Conservation (phyloP, 768 basidiomycete genomes). For the Cystobasidium onofrii region DNA sequence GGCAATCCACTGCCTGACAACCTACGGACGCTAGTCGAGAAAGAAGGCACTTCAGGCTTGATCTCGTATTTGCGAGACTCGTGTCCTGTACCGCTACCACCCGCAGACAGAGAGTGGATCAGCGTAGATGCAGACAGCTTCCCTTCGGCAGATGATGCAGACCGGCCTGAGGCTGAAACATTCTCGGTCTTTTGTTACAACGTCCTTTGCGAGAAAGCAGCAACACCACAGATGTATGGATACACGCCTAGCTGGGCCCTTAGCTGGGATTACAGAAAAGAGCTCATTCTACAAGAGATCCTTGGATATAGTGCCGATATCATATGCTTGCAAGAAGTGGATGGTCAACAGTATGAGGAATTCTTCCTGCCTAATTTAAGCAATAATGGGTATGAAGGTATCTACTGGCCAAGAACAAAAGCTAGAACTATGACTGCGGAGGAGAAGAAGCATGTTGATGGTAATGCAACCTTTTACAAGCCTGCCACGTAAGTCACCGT, state of each 20-base stretch:
- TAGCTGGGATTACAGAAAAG: conserved; percentile 87
- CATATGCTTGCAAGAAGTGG: conserved; percentile 74
- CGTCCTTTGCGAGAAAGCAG: conserved; percentile 83
- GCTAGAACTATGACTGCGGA: conserved; percentile 84
- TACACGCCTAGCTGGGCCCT: conserved; percentile 97
- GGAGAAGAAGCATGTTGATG: conserved; percentile 82
- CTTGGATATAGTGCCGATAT: conserved; percentile 75
- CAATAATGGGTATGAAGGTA: conserved; percentile 75
- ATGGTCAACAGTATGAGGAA: conserved; percentile 82
- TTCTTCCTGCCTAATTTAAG: conserved; percentile 70
- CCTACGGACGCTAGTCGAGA: conserved; percentile 73
- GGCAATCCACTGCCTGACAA: conserved; percentile 84
- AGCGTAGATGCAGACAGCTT: conserved; percentile 42
- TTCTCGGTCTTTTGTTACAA: conserved; percentile 83
- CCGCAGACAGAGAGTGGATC: conserved; percentile 69
- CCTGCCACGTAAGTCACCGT: conserved; percentile 46
- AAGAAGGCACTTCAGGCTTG: conserved; percentile 83
- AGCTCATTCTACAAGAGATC: conserved; percentile 75
- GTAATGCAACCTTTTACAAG: conserved; percentile 95
- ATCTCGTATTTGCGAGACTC: conserved; percentile 87
- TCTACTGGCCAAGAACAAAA: conserved; percentile 82
- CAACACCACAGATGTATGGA: conserved; percentile 79
- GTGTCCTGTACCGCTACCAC: conserved; percentile 70
- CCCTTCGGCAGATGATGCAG: conserved; percentile 39
- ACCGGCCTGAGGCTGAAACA: conserved; percentile 64